Conservation (phyloP, 1,284 basidiomycete species). For the Xerocomus amazonicus region DNA sequence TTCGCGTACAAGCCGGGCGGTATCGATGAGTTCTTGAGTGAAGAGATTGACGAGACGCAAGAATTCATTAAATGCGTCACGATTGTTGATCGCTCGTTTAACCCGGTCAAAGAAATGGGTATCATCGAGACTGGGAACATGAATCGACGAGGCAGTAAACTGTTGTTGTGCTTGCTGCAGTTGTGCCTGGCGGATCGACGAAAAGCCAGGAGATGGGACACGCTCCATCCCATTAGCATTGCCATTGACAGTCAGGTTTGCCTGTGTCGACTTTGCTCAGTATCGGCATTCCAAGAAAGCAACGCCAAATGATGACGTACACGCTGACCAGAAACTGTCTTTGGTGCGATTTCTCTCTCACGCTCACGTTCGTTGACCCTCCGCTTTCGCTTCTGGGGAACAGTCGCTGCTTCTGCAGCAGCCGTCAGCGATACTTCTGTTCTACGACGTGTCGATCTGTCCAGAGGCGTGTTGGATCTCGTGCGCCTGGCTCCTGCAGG, state of each 20-base stretch:
- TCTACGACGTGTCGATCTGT: conserved; percentile 27
- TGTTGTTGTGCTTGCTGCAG: conserved; percentile 32
- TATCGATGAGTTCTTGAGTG: conserved; percentile 91
- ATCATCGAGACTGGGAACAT: conserved; percentile 55
- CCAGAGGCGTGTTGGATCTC: conserved; percentile 27
- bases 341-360: conserved; percentile 28
- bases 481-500: conserved; percentile 26
- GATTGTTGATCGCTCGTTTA: conserved; percentile 83
- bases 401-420: conserved; percentile 30
- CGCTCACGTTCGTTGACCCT: conserved; percentile 43
- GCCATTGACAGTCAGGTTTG: conserved; percentile 18
- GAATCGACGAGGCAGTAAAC: conserved; percentile 21
- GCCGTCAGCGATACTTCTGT: conserved; percentile 31
- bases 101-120: conserved; percentile 93
- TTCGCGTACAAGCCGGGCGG: conserved; percentile 73
- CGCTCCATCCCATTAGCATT: conserved; percentile 20
- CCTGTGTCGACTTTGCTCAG: conserved; percentile 24
- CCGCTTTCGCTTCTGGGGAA: conserved; percentile 64
- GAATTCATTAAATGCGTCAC: conserved; percentile 93
- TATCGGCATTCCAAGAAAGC: conserved; percentile 3
- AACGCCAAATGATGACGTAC: conserved; percentile 14
- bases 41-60: conserved; percentile 94
- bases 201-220: conserved; percentile 20
- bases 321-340: conserved; percentile 22
- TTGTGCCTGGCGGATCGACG: conserved; percentile 22